These are phyloP conservation scores for Bombardia bombarda DNA, from an alignment of 495 filamentous ascomycete genomes.

Conservation along the genomic window DNA sequence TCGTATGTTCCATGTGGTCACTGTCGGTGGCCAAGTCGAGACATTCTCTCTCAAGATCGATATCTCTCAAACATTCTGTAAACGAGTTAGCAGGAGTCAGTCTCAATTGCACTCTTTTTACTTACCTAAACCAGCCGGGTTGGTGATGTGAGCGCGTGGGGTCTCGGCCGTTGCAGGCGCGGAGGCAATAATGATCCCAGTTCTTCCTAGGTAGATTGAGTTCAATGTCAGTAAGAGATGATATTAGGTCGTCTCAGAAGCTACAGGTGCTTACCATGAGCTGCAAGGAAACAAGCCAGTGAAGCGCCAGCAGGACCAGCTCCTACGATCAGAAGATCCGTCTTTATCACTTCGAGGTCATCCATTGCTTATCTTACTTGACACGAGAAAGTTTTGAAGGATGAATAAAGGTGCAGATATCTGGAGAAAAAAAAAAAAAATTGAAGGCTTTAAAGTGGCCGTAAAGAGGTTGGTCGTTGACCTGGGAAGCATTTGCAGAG, in stretches of 20 bases:
- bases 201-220: too few species aligned
- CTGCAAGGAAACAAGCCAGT: constrained; percentile 46
- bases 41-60: constrained; percentile 35
- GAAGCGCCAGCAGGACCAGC: constrained; percentile 48
- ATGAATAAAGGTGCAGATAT: too few species aligned
- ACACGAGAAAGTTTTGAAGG: too few species aligned
- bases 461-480: too few species aligned
- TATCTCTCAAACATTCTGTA: constrained; percentile 43
- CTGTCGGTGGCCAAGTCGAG: constrained; percentile 22
- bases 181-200: constrained; percentile 40
- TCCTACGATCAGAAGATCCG: constrained; percentile 46
- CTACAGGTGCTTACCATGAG: constrained; percentile 30
- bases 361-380: not conserved
- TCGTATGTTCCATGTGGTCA: constrained; percentile 34
- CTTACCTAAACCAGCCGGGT: constrained; percentile 25
- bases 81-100: not conserved
- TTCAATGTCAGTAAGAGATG: not conserved
- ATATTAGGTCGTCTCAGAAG: not conserved
- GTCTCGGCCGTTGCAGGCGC: constrained; percentile 42
- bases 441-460: too few species aligned
- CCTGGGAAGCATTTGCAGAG: too few species aligned
- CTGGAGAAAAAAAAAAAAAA: too few species aligned
- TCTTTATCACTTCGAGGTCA: constrained; percentile 16
- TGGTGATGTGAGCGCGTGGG: constrained; percentile 50
- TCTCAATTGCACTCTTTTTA: not conserved